Conservation (phyloP, 1,284 basidiomycete genomes). For the Cutaneotrichosporon cyanovorans region DNA sequence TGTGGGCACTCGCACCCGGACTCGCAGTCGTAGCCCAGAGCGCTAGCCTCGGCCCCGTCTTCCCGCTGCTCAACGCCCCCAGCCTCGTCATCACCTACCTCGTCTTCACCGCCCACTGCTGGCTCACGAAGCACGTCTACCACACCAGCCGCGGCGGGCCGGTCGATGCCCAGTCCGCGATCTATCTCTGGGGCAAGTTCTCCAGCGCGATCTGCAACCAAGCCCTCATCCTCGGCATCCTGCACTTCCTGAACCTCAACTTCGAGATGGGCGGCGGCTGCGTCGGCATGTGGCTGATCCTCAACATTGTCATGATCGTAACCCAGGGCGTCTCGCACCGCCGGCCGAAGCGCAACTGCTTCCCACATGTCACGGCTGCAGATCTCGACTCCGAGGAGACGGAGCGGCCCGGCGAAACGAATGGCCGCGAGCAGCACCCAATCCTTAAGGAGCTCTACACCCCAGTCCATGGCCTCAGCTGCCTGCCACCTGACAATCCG, state of each 20-base stretch:
- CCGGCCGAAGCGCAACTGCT: too few species aligned
- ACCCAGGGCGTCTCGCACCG: too few species aligned
- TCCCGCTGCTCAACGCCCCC: conserved; percentile 66
- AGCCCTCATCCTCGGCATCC: conserved; percentile 63
- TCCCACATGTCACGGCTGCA: neutral
- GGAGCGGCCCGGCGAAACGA: neutral
- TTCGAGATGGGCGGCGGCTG: conserved; percentile 65
- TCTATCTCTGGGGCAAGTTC: conserved; percentile 65
- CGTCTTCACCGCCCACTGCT: conserved; percentile 64
- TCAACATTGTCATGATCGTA: conserved; percentile 1
- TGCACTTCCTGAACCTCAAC: conserved; percentile 57
- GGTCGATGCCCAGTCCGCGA: conserved; percentile 61
- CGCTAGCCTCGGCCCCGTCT: conserved; percentile 60
- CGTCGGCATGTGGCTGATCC: conserved; percentile 52
- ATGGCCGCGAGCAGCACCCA: conserved; percentile 5
- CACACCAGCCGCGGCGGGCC: conserved; percentile 58
- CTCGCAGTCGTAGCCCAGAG: conserved; percentile 63
- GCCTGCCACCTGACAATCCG: conserved; percentile 2
- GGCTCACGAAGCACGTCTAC: conserved; percentile 66
- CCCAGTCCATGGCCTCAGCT: conserved; percentile 6
- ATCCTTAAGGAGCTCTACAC: conserved; percentile 15
- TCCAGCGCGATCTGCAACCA: conserved; percentile 51
- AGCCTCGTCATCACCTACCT: conserved; percentile 60
- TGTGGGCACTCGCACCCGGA: conserved; percentile 58
- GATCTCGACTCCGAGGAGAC: conserved; percentile 11